Evolutionary conservation across 2,329 filamentous ascomycete species (phyloP), one percentile per base, ranked within the genome.

Genomic region (Botrytis cinerea): DNA sequence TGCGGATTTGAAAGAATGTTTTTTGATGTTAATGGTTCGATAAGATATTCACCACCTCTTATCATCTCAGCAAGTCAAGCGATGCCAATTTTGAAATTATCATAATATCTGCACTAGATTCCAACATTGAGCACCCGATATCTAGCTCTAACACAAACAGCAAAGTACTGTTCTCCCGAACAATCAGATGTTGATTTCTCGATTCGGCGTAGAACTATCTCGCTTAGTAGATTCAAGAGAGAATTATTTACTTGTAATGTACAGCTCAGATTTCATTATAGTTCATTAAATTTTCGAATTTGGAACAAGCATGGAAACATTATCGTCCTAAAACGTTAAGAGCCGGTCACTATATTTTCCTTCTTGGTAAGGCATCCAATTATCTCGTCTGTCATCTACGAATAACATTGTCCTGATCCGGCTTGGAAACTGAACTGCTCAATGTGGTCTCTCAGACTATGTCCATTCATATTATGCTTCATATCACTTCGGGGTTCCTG

Each of bases 281-380:
- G 0, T 0, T 8, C 54, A 32, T 18, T 32, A 8, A 1, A 5
- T 10, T 1, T 3, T 59, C 3, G 1, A 2, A 16, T 59, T 18
- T 20, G 20, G 28, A 20, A 32, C 12, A 35, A 59, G 22, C 18
- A n/a, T 10, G 16, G 28, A 35, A 35, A 2, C 10, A 32, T 22
- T 12, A 59, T 59, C 28, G 54, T 14, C n/a, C n/a, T 59, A 22
- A 8, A 32, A 20, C 18, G 5, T 59, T 32, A 18, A 59, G n/a
- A 59, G 16, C 8, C 18, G 10, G 54, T 20, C 8, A 10, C 28
- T 59, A 7, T 59, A 10, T 16, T 32, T 63, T 43, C 7, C 28
- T n/a, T 18, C 38, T 10, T 22, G 4, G 5, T 63, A 38, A 16
- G 40, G 20, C 8, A 63, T 46, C 16, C 1, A 46, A 38, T 38